Evolutionary conservation across 2,329 filamentous ascomycete species (phyloP).

Genomic region (Verticillium tricorpus): DNA sequence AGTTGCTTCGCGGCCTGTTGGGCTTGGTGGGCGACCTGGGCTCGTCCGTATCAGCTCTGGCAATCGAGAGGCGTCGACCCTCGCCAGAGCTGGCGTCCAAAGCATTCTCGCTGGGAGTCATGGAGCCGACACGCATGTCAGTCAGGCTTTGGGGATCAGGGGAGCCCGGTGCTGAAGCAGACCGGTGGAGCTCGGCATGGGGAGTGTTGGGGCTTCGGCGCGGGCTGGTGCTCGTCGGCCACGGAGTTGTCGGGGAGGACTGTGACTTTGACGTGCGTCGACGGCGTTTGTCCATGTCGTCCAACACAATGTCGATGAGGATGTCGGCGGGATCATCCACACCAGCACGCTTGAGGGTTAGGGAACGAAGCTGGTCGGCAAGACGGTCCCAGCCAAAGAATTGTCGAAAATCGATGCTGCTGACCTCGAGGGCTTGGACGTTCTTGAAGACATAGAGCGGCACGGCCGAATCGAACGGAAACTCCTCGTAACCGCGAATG

Average conservation of each 20-base stretch:
- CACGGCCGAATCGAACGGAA: slow-evolving; percentile 95
- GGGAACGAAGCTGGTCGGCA: slow-evolving; percentile 83
- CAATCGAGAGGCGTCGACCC: slow-evolving; percentile 38
- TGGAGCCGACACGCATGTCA: slow-evolving; percentile 56
- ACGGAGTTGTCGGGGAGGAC: slow-evolving; percentile 70
- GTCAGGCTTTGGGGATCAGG: slow-evolving; percentile 42
- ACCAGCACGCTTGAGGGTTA: slow-evolving; percentile 82
- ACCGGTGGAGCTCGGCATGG: slow-evolving; percentile 62
- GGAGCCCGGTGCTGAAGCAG: slow-evolving; percentile 64
- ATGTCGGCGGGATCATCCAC: slow-evolving; percentile 89
- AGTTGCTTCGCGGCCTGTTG: slow-evolving; percentile 67
- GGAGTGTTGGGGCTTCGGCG: slow-evolving; percentile 59
- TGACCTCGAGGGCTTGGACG: slow-evolving; percentile 86
- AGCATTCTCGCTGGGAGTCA: slow-evolving; percentile 46
- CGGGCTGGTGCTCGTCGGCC: slow-evolving; percentile 53
- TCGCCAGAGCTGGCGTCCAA: slow-evolving; percentile 35
- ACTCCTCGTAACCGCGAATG: slow-evolving; percentile 93
- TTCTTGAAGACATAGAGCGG: slow-evolving; percentile 98
- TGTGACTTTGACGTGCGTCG: slow-evolving; percentile 84
- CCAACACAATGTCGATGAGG: slow-evolving; percentile 86
- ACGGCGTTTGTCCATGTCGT: slow-evolving; percentile 91
- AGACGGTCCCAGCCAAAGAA: slow-evolving; percentile 97
- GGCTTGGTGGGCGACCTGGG: slow-evolving; percentile 37
- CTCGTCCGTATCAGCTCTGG: slow-evolving; percentile 44
- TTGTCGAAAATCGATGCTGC: slow-evolving; percentile 91